Conservation (phyloP, 2,329 filamentous ascomycete genomes). For the Colletotrichum tanaceti region DNA sequence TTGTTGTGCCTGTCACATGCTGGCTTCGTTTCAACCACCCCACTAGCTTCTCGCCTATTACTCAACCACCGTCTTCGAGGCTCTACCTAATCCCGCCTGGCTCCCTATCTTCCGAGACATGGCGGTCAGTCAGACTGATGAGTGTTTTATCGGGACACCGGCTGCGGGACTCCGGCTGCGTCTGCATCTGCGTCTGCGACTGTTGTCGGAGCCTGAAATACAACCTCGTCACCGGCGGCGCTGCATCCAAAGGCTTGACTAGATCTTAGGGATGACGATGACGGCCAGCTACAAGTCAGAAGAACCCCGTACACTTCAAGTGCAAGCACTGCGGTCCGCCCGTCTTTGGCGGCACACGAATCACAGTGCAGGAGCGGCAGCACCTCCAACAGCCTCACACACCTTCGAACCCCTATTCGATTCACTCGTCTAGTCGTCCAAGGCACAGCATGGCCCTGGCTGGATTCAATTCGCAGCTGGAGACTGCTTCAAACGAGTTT, state of each 20-base stretch:
- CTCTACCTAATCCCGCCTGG: slow-evolving; percentile 17
- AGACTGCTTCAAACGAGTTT: neutral
- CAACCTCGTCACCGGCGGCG: neutral
- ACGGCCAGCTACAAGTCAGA: neutral
- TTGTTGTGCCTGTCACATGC: slow-evolving; percentile 27
- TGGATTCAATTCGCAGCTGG: neutral
- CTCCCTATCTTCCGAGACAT: slow-evolving; percentile 36
- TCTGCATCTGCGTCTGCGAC: slow-evolving; percentile 20
- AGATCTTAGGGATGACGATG: slow-evolving; percentile 10
- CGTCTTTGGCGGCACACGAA: neutral
- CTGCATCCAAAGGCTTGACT: slow-evolving; percentile 12
- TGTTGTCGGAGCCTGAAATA: slow-evolving; percentile 6
- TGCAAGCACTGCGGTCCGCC: slow-evolving; percentile 17
- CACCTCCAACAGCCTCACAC: slow-evolving; percentile 2
- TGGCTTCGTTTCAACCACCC: slow-evolving; percentile 8
- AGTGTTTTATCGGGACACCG: slow-evolving; percentile 30
- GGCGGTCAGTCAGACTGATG: slow-evolving; percentile 27
- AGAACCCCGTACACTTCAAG: neutral
- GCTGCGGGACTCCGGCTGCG: slow-evolving; percentile 29
- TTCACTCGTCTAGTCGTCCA: slow-evolving; percentile 4
- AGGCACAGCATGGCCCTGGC: slow-evolving; percentile 27
- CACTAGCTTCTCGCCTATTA: slow-evolving; percentile 6
- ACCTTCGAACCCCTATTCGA: slow-evolving; percentile 9
- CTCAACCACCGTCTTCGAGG: slow-evolving; percentile 12
- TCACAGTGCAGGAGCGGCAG: slow-evolving; percentile 4